phyloP scores from a whole-genome alignment of 75 land plant species.

The Cupressus sempervirens region DNA sequence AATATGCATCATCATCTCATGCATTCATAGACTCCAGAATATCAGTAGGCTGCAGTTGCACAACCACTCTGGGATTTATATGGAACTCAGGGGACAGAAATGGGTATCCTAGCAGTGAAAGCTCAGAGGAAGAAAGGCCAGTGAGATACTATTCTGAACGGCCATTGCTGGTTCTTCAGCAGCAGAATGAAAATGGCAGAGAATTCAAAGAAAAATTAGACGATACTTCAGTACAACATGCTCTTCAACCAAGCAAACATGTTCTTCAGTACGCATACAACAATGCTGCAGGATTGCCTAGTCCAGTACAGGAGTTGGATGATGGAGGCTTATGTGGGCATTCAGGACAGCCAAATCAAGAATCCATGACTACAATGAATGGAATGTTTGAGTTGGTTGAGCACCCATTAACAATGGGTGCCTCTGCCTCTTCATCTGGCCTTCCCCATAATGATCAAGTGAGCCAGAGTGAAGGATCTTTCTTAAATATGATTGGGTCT shows the following conservation, averaged over 20 bases:
- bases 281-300: constrained; percentile 11
- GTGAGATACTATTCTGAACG: not conserved
- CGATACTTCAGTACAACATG: no score
- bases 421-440: not conserved
- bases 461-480: not conserved
- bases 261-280: constrained; percentile 1
- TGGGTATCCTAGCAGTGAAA: not conserved
- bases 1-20: constrained; percentile 2
- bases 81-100: not conserved
- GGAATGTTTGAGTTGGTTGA: not conserved
- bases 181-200: not conserved
- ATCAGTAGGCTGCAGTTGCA: constrained; percentile 6
- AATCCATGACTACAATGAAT: not conserved
- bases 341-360: not conserved
- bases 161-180: not conserved
- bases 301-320: constrained; percentile 3
- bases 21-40: constrained; percentile 9
- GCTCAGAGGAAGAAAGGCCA: not conserved
- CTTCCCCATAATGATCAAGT: not conserved
- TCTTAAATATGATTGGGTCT: not conserved
- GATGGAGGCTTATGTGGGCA: no score
- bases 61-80: not conserved
- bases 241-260: constrained; percentile 1
- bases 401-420: not conserved
- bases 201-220: not conserved